Evolutionary conservation across 2,329 filamentous ascomycete species (phyloP).

Genomic region (Penicillium vulpinum): DNA sequence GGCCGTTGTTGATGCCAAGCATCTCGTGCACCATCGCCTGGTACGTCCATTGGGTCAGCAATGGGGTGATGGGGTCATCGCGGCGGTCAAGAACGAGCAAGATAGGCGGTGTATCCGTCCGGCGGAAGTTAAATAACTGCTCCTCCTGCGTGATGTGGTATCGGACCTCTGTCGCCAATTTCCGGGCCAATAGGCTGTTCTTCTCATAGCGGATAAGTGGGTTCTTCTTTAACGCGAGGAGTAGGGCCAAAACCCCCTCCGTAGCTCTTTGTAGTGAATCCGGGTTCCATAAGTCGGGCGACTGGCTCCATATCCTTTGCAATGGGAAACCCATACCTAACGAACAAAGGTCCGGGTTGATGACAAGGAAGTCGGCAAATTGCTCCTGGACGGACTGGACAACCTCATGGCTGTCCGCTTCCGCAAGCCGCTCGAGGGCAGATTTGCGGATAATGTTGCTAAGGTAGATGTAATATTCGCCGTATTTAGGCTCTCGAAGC

Average conservation of each 20-base stretch:
- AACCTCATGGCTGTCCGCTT: conserved; percentile 96
- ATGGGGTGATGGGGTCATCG: conserved; percentile 90
- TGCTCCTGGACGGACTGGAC: conserved; percentile 93
- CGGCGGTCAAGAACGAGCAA: conserved; percentile 85
- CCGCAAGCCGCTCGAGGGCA: conserved; percentile 85
- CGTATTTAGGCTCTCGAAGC: conserved; percentile 91
- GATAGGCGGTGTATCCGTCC: conserved; percentile 91
- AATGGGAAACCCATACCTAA: conserved; percentile 71
- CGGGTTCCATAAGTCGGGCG: conserved; percentile 84
- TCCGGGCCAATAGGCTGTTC: conserved; percentile 86
- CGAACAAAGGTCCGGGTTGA: conserved; percentile 92
- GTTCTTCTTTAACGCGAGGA: conserved; percentile 93
- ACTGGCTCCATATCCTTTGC: conserved; percentile 76
- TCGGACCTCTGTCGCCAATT: conserved; percentile 86
- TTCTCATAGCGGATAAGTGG: conserved; percentile 91
- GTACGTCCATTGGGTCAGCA: conserved; percentile 98
- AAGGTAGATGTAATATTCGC: conserved; percentile 96
- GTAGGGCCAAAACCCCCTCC: conserved; percentile 79
- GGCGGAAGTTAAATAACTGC: conserved; percentile 92
- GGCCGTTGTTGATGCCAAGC: conserved; percentile 90
- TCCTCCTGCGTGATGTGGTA: conserved; percentile 96
- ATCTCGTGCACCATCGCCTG: conserved; percentile 99
- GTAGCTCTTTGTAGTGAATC: conserved; percentile 83
- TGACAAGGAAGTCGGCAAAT: conserved; percentile 92
- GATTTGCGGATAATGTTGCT: conserved; percentile 98